Percentiles rank a stretch among this genome's conserved stretches.
Conservation (phyloP, 257 asterid species). For the Solanum ahanhuiri region DNA sequence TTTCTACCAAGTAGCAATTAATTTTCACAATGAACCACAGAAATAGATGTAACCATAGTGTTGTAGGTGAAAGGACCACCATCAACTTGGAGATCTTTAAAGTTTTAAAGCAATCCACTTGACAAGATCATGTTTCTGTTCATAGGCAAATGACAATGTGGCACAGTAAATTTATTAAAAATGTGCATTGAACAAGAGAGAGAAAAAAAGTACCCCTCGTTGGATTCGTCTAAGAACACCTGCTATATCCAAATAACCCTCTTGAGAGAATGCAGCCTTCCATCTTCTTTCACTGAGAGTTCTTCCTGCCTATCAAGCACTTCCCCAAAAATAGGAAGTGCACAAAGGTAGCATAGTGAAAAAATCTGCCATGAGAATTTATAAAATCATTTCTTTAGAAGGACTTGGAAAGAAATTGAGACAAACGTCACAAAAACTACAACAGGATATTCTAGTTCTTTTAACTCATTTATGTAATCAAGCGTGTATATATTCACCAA, state of each 20-base stretch:
- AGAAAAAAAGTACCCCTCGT: constrained; percentile 52
- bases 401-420: not conserved
- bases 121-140: not conserved
- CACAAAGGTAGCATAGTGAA: constrained; percentile 1
- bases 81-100: not conserved
- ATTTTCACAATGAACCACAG: not conserved
- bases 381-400: not conserved
- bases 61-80: not conserved
- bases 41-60: not conserved
- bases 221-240: constrained; percentile 94
- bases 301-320: constrained; percentile 60
- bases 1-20: not conserved
- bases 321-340: not conserved
- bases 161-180: not conserved
- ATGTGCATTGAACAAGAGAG: not conserved
- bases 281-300: constrained; percentile 89
- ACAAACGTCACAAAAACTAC: not conserved
- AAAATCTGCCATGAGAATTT: not conserved
- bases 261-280: constrained; percentile 74
- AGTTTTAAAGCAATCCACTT: not conserved
- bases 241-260: constrained; percentile 82
- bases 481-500: not conserved
- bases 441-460: not conserved
- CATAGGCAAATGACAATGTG: not conserved
- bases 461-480: not conserved